Evolutionary conservation across 306 rosid genomes (phyloP), one percentile per base, ranked within the genome.

Genomic region (Quercus bicolor): DNA sequence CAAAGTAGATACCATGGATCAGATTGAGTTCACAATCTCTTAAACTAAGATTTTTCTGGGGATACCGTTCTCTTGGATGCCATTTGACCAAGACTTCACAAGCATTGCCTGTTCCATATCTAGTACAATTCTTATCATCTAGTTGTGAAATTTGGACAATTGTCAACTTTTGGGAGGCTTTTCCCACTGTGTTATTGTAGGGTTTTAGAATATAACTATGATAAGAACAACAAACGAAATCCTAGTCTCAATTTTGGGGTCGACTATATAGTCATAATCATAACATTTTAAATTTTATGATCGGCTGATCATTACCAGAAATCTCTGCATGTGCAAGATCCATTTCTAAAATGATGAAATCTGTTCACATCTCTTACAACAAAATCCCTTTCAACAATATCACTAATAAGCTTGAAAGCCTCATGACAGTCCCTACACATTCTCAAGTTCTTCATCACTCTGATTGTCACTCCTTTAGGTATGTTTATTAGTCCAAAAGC

Each of bases 361-460:
- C 96, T 94, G 68, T 94, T 91, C 20, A 90, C 81, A 72, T 90
- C 97, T 84, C 96, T 91, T 31, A 91, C 97, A 73, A 94, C 9
- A 33, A 91, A 89, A 6, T 94, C 94, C 71, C 94, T 89, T 74
- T 70, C 87, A 48, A 89, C 90, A 78, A 90, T 91, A 71, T 89
- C 94, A 85, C 97, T 88, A 74, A 90, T 89, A 59, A 90, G 73
- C 90, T 89, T 94, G 87, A 92, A 92, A 45, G 86, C 89, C 79
- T 87, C 93, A 16, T 94, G 97, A 78, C 96, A 92, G 61, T 87
- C 90, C 77, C 83, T 74, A 75, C 94, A 90, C 96, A 94, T 90
- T 80, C 93, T 91, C 88, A 91, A 79, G 81, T 94, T 90, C 88
- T 90, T 94, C 98, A 94, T 90, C 77, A 91, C 88, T 86, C 96